Evolutionary conservation across 495 filamentous ascomycete species (phyloP), one percentile per base, ranked within the genome.

Genomic region (Xylaria venustula): DNA sequence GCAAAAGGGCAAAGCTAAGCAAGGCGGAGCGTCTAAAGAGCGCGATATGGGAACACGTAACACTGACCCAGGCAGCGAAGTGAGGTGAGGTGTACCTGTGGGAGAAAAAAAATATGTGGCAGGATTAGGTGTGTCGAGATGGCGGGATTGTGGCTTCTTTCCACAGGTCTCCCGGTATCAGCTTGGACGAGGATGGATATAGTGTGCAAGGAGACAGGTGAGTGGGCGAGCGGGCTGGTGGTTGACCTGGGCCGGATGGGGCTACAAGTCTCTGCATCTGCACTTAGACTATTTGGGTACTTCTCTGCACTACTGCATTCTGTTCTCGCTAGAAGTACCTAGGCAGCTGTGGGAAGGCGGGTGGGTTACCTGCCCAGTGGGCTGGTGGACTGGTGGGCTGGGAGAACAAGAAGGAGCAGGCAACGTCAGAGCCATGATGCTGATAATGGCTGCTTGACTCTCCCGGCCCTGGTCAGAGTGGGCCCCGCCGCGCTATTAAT

Each of bases 121-220:
- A 60, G 57, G 25, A 47, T 40, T 32, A 44, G 57, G 47, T 42
- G 20, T 40, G 57, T 52, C 36, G 26, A 52, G 47, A 42, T 37
- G 47, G 22, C 22, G 17, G 46, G 34, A 60, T 19, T 45, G 57
- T 53, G 47, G 57, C 48, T 60, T 60, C 57, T 60, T 45, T 20
- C 44, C 6, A 15, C 37, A 53, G 22, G 57, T 23, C 23, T 14
- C 47, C 12, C 25, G 26, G 48, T 23, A 32, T 34, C 36, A 51
- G 46, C 57, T 60, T 44, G 34, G 4, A 52, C 26, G 45, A 59
- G 15, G 47, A 60, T 50, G 57, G 47, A 30, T 51, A 41, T 50
- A 19, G 45, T 11, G 44, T 57, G 28, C 17, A 25, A 34, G 32
- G 41, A 46, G 25, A 7, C 36, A 59, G 46, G 46, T 49, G 42